phyloP scores from a whole-genome alignment of 2,329 filamentous ascomycete species.

The Hypoxylon sp. region DNA sequence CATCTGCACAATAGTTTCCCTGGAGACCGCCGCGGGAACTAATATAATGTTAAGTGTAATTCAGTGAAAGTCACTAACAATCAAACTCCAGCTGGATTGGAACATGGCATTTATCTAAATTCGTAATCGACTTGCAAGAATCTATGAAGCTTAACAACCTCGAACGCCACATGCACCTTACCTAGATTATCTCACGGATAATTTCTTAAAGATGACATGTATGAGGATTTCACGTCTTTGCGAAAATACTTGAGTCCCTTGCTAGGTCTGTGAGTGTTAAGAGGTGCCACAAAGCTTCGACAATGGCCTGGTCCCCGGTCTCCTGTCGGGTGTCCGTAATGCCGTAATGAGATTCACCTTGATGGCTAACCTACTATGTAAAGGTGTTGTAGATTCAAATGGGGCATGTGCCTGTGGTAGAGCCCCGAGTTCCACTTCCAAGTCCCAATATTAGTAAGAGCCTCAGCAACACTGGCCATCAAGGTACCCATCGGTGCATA shows the following conservation, averaged over 20 bases:
- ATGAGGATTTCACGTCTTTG: neutral
- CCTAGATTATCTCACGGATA: neutral
- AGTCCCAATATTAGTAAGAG: conserved; percentile 32
- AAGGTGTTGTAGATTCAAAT: conserved; percentile 6
- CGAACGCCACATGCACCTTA: neutral
- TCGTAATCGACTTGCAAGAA: neutral
- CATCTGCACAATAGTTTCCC: conserved; percentile 6
- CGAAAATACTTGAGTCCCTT: no score
- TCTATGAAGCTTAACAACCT: conserved; percentile 7
- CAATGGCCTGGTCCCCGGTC: no score
- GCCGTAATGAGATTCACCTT: conserved; percentile 24
- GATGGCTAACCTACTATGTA: conserved; percentile 9
- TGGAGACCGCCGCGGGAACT: conserved; percentile 34
- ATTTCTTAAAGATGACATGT: neutral
- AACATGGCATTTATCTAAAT: conserved; percentile 9
- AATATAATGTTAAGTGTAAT: conserved; percentile 4
- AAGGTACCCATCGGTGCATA: conserved; percentile 42
- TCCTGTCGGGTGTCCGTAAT: neutral
- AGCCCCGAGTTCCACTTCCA: neutral
- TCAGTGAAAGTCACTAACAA: conserved; percentile 8
- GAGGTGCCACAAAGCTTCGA: neutral
- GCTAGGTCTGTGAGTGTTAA: no score
- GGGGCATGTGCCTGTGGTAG: conserved; percentile 2
- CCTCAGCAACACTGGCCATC: conserved; percentile 41
- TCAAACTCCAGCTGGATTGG: conserved; percentile 13